phyloP scores from a whole-genome alignment of 495 filamentous ascomycete species.

The Podospora australis region DNA sequence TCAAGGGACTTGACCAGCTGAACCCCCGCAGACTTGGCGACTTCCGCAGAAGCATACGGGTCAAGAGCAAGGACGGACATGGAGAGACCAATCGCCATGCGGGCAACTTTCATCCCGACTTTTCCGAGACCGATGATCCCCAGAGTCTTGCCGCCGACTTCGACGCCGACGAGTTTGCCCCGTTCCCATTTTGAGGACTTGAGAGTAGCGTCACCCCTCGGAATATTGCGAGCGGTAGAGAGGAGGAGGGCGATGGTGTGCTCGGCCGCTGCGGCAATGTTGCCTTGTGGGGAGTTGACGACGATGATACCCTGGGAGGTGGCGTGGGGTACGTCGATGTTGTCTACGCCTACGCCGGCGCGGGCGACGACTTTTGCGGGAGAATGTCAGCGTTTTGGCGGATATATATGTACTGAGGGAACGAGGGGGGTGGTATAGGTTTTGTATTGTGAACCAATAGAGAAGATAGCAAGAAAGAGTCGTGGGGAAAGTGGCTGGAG shows the following conservation, averaged over 20 bases:
- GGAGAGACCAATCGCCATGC: constrained; percentile 60
- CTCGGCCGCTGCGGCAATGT: constrained; percentile 65
- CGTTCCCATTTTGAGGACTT: constrained; percentile 63
- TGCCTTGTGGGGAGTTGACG: constrained; percentile 62
- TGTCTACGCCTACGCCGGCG: constrained; percentile 70
- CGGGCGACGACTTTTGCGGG: constrained; percentile 70
- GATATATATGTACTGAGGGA: too few relatives aligned
- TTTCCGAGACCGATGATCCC: constrained; percentile 66
- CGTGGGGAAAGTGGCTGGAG: too few relatives aligned
- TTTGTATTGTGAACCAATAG: too few relatives aligned
- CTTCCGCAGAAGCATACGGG: constrained; percentile 57
- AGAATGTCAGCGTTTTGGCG: too few relatives aligned
- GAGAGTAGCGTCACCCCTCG: constrained; percentile 49
- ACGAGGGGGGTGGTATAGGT: too few relatives aligned
- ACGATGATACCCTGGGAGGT: constrained; percentile 63
- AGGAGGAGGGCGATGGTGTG: constrained; percentile 63
- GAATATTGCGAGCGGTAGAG: constrained; percentile 58
- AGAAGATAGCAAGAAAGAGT: too few relatives aligned
- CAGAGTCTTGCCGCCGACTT: constrained; percentile 63
- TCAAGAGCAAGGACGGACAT: constrained; percentile 63
- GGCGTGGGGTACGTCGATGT: constrained; percentile 62
- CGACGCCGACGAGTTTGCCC: constrained; percentile 59
- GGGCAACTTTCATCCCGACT: constrained; percentile 64
- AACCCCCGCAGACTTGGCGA: constrained; percentile 53
- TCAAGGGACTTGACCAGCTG: constrained; percentile 42